Base-by-base conservation (phyloP, 441 rosid species). In the Adansonia grandidieri region DNA sequence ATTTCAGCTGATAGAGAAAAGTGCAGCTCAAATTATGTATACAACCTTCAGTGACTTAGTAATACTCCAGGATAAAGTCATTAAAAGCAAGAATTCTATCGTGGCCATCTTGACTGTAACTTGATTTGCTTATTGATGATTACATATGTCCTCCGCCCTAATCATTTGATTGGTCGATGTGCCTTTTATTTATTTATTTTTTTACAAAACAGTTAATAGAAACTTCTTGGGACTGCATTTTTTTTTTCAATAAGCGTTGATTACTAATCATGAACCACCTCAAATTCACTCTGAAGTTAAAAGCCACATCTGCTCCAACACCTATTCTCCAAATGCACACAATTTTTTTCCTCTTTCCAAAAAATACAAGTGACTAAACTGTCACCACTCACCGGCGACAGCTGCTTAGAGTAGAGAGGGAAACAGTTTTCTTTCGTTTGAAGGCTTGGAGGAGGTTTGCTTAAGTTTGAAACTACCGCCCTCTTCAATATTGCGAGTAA, bases 151-250 rank as follows among this genome's bases (percentile, higher is more conserved):
- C 48, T 70, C 17, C 57, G 47, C 17, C 19, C 68, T 63, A 32
- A 64, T 10, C 10, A 68, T 82, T 51, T 77, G 22, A 19, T 42
- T 66, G 5, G 32, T 77, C 50, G 48, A 66, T 76, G 37, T 83
- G 75, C 40, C 42, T 74, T 66, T 74, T 86, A 92, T 94, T 87
- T 95, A 92, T 71, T 88, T 92, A 19, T 97, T 91, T 58, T 95
- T 22, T 77, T 24, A 92, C 97, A 1, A 86, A 87, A 84, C 97
- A 89, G 83, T 80, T 92, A 89, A 82, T 95, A 81, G 98, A 93
- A 81, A 77, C 90, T 61, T 86, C 84, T 79, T 93, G 45, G 90
- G 90, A 77, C 90, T 8, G 58, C 76, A 14, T 53, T 22, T 20
- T 10, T 5, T 14, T 9, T 60, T 22, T 20, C 5, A 22, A 2